Base-by-base conservation (phyloP, 2,329 filamentous ascomycete species). In the Trichophyton rubrum region DNA sequence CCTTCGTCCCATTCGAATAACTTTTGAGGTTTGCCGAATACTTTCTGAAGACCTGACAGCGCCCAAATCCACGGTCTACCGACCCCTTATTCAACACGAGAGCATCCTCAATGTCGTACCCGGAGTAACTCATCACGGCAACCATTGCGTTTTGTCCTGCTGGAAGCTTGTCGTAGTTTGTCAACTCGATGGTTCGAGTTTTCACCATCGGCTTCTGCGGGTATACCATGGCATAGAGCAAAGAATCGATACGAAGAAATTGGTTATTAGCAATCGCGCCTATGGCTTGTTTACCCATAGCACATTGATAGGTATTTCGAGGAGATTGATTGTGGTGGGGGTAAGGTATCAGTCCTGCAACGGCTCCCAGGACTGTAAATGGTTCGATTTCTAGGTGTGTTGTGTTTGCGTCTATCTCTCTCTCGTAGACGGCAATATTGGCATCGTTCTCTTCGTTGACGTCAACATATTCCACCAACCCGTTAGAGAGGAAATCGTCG, bases 271-370 rank as follows among this genome's bases (percentile, higher is more conserved):
- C 93, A 71, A 99, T 97, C 38, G 92, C 91, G 38, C 93, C 93
- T 72, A 99, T 97, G 43, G 93, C 93, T 87, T 99, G 93, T 77
- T 99, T 99, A 82, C 93, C 93, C 93, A 99, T 99, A 76, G 93
- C 93, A 77, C 92, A 96, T 80, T 97, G 92, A 70, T 99, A 99
- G 0, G 93, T 99, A 72, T 99, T 99, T 80, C 93, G 83, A 8
- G 93, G 93, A 15, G 95, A 99, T 73, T 99, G 93, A 74, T 99
- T 99, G 79, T 99, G 93, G 73, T 99, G 93, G 7, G 93, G 93
- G 70, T 97, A 99, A 3, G 93, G 93, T 71, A 99, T 99, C 41
- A 99, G 80, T 49, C 93, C 93, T 43, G 93, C 93, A 27, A 99
- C 93, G 55, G 93, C 93, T 27, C 93, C 93, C 13, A 99, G 82